phyloP scores from a whole-genome alignment of 1,284 basidiomycete genomes.

The Phlebopus sp. region DNA sequence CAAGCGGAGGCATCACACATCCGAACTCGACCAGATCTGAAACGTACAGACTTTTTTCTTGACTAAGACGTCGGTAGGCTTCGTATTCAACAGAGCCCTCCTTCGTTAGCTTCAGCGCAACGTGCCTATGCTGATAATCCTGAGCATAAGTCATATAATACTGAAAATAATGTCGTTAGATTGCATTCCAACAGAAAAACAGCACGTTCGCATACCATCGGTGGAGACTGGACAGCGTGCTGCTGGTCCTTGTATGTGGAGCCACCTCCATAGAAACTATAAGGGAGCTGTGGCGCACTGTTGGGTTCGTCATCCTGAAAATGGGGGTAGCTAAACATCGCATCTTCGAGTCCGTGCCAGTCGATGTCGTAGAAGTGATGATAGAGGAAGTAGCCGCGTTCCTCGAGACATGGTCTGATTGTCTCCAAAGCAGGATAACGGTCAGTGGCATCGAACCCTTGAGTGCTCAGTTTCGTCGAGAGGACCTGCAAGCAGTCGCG shows the following conservation, averaged over 20 bases:
- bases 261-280: conserved; percentile 1
- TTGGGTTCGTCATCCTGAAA: not conserved
- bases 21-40: too few species aligned
- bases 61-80: not conserved
- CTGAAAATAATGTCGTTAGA: too few species aligned
- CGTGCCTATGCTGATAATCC: conserved; percentile 3
- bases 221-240: not conserved
- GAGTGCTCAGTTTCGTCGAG: too few species aligned
- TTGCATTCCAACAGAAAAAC: too few species aligned
- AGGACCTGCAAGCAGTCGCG: too few species aligned
- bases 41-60: too few species aligned
- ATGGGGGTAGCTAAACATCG: not conserved
- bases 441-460: too few species aligned
- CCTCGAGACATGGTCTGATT: conserved; percentile 3
- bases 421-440: not conserved
- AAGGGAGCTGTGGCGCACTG: not conserved
- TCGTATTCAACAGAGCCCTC: conserved; percentile 1
- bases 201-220: too few species aligned
- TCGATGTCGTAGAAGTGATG: not conserved
- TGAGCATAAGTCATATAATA: not conserved
- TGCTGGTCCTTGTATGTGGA: not conserved
- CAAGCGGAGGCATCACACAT: too few species aligned
- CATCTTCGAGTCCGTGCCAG: not conserved
- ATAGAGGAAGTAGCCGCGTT: conserved; percentile 3
- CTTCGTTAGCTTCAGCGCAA: conserved; percentile 3